phyloP scores from a whole-genome alignment of 176 grass and related monocot species.

The Aechmea fasciata region DNA sequence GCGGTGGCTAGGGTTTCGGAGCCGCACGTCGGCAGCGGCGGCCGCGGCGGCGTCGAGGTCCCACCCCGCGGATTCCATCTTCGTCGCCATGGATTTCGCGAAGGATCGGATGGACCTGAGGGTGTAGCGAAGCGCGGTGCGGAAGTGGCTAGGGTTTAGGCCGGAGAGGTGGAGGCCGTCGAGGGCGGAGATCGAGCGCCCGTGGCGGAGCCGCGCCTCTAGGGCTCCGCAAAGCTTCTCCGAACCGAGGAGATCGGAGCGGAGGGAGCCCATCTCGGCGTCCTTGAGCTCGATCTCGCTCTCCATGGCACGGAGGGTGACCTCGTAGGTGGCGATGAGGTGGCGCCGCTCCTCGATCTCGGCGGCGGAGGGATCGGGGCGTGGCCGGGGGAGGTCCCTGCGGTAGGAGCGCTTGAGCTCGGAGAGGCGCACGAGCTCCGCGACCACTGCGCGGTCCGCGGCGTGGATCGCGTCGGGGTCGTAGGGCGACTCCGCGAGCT shows the following conservation, averaged over 20 bases:
- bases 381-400: neutral
- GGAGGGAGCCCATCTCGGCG: neutral
- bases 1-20: neutral
- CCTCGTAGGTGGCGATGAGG: constrained; percentile 8
- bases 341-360: constrained; percentile 10
- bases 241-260: neutral
- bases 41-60: constrained; percentile 12
- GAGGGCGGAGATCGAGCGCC: neutral
- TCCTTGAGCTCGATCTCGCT: constrained; percentile 4
- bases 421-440: constrained; percentile 5
- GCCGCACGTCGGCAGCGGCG: neutral
- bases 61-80: constrained; percentile 13
- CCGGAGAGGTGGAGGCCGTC: neutral
- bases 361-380: neutral
- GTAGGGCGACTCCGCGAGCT: constrained; percentile 5
- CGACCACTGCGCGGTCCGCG: neutral
- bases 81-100: constrained; percentile 1
- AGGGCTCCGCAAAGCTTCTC: neutral
- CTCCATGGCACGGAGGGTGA: neutral
- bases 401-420: constrained; percentile 9
- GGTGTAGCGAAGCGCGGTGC: neutral
- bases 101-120: constrained; percentile 12
- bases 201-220: neutral
- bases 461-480: constrained; percentile 12
- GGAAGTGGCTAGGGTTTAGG: constrained; percentile 12